Base-by-base conservation (phyloP, 768 basidiomycete species). In the Exsudoporus frostii region DNA sequence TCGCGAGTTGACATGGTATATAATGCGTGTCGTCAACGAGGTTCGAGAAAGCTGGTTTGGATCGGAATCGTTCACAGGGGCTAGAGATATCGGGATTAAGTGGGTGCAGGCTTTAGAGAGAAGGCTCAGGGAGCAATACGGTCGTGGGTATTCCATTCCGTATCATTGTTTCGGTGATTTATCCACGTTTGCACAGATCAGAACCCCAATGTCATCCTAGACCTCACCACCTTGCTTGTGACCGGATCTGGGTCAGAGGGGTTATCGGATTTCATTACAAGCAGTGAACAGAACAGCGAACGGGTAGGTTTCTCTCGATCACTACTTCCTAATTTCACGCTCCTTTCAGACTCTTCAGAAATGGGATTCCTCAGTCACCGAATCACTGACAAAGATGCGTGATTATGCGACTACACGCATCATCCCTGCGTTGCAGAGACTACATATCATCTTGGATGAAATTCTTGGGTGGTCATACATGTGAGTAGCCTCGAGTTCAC, bases 281-380 rank as follows among this genome's bases (percentile, higher is more conserved):
- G 87, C 54, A 81, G 81, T 19, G 88, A 90, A 60, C 84, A 86
- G 63, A 87, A 88, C 79, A 89, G 85, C 54, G 90, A 93, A 71
- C 76, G 91, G 66, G 91, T 90, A 71, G 60, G 73, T 66, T 36
- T 51, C 40, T 39, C 38, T 38, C 45, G 47, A 56, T 56, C 51
- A 40, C 51, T 46, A 11, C 27, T 42, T n/a, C 44, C 43, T 41
- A 54, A 55, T 32, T 62, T 70, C 51, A 71, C 52, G 38, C 40
- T 56, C 34, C 32, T 64, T 55, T 45, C 57, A 92, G 90, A 83
- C 84, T 43, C 76, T 92, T 51, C 84, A 85, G 65, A 90, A 90
- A 66, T 93, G 90, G 90, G 90, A 92, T 65, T 74, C 81, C 2
- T 83, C 82, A 5, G 79, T 91, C 59, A 75, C 76, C 10, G 88